phyloP scores from a whole-genome alignment of 139 green algal species.

The Coccomyxa sp. region DNA sequence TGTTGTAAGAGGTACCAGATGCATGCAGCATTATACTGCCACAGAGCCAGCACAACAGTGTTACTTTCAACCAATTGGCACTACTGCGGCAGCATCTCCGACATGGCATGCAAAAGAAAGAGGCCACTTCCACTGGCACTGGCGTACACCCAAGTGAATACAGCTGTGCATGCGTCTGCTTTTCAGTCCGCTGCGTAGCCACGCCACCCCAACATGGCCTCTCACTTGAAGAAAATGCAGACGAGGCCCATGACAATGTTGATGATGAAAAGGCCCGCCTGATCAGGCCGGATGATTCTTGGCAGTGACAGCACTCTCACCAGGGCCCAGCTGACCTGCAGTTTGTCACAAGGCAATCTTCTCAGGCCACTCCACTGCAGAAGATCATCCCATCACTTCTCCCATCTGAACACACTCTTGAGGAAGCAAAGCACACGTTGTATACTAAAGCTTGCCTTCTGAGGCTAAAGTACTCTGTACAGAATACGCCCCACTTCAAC shows the following conservation, averaged over 20 bases:
- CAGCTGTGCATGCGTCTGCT: no score
- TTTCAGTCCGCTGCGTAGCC: no score
- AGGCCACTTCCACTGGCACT: no score
- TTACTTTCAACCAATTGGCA: no score
- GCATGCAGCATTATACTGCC: no score
- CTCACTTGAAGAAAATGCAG: constrained; percentile 65
- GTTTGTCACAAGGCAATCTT: not conserved
- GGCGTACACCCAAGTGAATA: no score
- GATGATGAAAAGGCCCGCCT: constrained; percentile 52
- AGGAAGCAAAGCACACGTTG: not conserved
- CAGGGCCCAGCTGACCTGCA: constrained; percentile 10
- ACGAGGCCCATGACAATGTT: constrained; percentile 51
- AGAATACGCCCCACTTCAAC: not conserved
- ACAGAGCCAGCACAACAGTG: no score
- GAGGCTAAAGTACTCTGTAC: not conserved
- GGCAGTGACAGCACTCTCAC: constrained; percentile 47
- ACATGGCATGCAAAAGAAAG: no score
- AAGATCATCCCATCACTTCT: not conserved
- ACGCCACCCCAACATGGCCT: no score
- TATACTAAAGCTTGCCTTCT: not conserved
- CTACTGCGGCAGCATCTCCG: no score
- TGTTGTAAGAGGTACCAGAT: no score
- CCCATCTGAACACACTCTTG: not conserved
- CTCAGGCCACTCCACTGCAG: not conserved
- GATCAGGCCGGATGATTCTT: constrained; percentile 30